Base-by-base conservation (phyloP, 2,329 filamentous ascomycete species). In the Tolypocladium guangdongense region DNA sequence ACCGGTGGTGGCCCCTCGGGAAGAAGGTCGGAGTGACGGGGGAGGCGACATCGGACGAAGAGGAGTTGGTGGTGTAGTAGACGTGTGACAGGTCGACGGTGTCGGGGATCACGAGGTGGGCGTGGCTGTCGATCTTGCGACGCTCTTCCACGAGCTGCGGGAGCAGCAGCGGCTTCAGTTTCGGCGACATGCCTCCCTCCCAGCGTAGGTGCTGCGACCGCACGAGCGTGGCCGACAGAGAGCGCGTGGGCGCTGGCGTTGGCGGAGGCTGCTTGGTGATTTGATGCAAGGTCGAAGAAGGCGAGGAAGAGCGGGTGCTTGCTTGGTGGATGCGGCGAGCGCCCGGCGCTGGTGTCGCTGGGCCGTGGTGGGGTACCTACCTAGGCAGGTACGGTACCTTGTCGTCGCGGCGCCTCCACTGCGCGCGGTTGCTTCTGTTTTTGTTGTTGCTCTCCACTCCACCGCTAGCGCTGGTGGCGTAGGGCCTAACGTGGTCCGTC, bases 21-120 rank as follows among this genome's bases (percentile, higher is more conserved):
- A 78, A 85, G 63, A 87, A 88, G 20, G 83, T 87, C 24, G 87
- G 85, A 43, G 86, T 88, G 38, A 84, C 72, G 51, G 87, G 87
- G 22, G 86, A 85, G 14, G 82, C 80, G 59, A 84, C 74, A 60
- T 87, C 86, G 22, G 87, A 89, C 12, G 76, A 76, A 20, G 78
- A 83, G 5, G 78, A 81, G 63, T 78, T 78, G 52, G 74, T 68
- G 50, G 69, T 73, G 60, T 73, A 73, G 61, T 74, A 75, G 58
- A 72, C 66, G 56, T 70, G 69, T 22, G 64, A 59, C 50, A 64
- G 59, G 51, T 74, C 71, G 56, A 60, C 60, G 27, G 67, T 66
- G 36, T 66, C 66, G 56, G 62, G 60, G 52, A 56, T 63, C 10
- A 63, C 65, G 59, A 64, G 67, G 60, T 68, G 68, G 65, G 62